Conservation (phyloP, 2,329 filamentous ascomycete genomes). For the Coniochaeta sp. region DNA sequence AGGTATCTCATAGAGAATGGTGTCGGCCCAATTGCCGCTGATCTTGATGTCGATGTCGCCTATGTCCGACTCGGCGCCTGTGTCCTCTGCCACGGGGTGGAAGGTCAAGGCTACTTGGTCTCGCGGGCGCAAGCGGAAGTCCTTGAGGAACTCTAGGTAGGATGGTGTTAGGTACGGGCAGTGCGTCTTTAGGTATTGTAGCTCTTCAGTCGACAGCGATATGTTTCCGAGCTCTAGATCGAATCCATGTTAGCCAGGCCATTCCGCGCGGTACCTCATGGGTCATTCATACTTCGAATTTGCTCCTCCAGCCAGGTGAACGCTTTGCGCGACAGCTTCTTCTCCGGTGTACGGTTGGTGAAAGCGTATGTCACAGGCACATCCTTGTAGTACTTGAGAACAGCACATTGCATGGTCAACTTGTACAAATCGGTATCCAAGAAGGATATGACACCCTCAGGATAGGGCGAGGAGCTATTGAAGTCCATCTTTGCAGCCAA, state of each 20-base stretch:
- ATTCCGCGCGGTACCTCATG: neutral
- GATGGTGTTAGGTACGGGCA: slow-evolving; percentile 73
- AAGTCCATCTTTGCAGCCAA: slow-evolving; percentile 45
- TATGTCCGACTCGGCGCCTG: slow-evolving; percentile 54
- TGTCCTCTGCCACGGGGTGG: slow-evolving; percentile 44
- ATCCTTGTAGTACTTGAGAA: slow-evolving; percentile 85
- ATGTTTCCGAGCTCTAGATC: slow-evolving; percentile 64
- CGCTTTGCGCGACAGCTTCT: slow-evolving; percentile 77
- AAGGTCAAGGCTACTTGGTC: slow-evolving; percentile 74
- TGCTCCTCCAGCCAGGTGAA: slow-evolving; percentile 82
- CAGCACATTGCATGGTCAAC: slow-evolving; percentile 96
- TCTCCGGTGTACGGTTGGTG: slow-evolving; percentile 90
- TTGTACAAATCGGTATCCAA: slow-evolving; percentile 88
- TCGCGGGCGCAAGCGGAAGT: slow-evolving; percentile 72
- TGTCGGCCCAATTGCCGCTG: slow-evolving; percentile 83
- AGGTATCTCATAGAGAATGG: slow-evolving; percentile 96
- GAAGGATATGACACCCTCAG: slow-evolving; percentile 75
- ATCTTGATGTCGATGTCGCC: slow-evolving; percentile 74
- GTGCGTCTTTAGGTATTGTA: slow-evolving; percentile 66
- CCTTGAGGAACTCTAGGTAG: slow-evolving; percentile 75
- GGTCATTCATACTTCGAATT: slow-evolving; percentile 45
- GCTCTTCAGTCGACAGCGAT: slow-evolving; percentile 69
- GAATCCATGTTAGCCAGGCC: neutral
- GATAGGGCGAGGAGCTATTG: slow-evolving; percentile 58
- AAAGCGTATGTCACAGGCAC: slow-evolving; percentile 83